Conservation (phyloP, 495 filamentous ascomycete species). For the Neurospora sp. region DNA sequence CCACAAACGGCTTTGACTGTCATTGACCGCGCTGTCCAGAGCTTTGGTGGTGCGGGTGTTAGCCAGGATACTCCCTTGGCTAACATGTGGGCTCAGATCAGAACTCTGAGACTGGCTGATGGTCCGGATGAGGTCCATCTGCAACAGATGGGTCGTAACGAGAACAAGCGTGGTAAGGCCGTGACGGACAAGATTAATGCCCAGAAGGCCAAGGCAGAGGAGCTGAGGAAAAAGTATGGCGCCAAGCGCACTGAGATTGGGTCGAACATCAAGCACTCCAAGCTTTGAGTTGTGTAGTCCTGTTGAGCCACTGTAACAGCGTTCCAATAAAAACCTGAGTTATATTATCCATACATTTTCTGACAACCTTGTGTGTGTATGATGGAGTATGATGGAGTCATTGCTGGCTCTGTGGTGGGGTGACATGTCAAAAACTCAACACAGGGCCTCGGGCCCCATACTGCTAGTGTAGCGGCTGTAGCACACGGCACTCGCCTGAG, state of each 20-base stretch:
- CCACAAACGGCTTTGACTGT: constrained; percentile 67
- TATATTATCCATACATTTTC: not conserved
- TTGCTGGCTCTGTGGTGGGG: not conserved
- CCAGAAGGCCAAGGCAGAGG: constrained; percentile 55
- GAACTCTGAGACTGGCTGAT: constrained; percentile 78
- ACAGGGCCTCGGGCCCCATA: not conserved
- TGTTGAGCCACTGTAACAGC: not conserved
- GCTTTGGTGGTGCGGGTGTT: constrained; percentile 76
- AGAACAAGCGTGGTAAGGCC: constrained; percentile 61
- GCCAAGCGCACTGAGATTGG: constrained; percentile 40
- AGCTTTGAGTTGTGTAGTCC: constrained; percentile 26
- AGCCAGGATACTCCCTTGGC: constrained; percentile 87
- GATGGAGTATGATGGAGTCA: not conserved
- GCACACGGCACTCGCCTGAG: not conserved
- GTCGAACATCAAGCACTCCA: constrained; percentile 38
- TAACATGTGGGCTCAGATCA: constrained; percentile 72
- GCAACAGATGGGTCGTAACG: constrained; percentile 78
- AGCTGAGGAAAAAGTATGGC: constrained; percentile 53
- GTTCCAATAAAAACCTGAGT: not conserved
- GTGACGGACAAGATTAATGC: constrained; percentile 52
- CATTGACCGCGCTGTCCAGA: constrained; percentile 81
- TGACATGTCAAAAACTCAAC: not conserved
- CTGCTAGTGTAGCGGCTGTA: not conserved
- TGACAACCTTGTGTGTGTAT: not conserved
- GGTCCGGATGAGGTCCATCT: constrained; percentile 92